Conservation (phyloP, 1,284 basidiomycete genomes). For the Cutaneotrichosporon sp. region DNA sequence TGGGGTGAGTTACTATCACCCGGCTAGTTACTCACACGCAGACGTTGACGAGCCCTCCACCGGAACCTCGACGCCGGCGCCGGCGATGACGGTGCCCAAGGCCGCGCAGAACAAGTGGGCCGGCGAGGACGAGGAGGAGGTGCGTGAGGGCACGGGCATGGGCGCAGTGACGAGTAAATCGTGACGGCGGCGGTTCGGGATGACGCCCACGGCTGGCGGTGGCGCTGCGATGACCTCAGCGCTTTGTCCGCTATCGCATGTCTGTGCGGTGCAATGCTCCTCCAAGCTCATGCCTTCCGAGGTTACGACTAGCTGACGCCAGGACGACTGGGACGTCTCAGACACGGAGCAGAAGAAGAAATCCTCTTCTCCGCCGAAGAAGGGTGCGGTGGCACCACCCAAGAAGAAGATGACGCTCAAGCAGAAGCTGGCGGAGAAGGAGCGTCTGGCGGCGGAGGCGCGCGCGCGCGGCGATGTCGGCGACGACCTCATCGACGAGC, state of each 20-base stretch:
- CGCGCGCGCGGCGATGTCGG: constrained; percentile 51
- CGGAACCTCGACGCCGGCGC: constrained; percentile 49
- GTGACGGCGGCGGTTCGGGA: too few relatives aligned
- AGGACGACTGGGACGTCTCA: constrained; percentile 92
- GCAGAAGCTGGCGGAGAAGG: constrained; percentile 82
- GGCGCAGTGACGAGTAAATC: background rate
- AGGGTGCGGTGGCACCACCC: constrained; percentile 57
- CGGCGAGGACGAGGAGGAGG: constrained; percentile 80
- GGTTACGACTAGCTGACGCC: constrained; percentile 9
- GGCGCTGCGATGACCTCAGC: too few relatives aligned
- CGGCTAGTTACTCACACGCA: constrained; percentile 12
- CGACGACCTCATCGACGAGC: constrained; percentile 72
- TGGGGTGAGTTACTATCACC: constrained; percentile 30
- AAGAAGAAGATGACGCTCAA: constrained; percentile 90
- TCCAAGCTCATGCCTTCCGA: too few relatives aligned
- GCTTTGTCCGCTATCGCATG: background rate
- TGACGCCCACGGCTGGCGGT: too few relatives aligned
- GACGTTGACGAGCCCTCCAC: constrained; percentile 52
- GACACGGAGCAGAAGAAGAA: constrained; percentile 64
- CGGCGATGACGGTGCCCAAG: constrained; percentile 27
- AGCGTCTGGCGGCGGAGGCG: constrained; percentile 53
- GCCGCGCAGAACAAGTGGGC: constrained; percentile 59
- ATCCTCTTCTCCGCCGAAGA: constrained; percentile 37
- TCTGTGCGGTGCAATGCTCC: background rate
- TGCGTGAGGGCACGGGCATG: constrained; percentile 48